Base-by-base conservation (phyloP, 2,329 filamentous ascomycete species). In the Colletotrichum somersetense region DNA sequence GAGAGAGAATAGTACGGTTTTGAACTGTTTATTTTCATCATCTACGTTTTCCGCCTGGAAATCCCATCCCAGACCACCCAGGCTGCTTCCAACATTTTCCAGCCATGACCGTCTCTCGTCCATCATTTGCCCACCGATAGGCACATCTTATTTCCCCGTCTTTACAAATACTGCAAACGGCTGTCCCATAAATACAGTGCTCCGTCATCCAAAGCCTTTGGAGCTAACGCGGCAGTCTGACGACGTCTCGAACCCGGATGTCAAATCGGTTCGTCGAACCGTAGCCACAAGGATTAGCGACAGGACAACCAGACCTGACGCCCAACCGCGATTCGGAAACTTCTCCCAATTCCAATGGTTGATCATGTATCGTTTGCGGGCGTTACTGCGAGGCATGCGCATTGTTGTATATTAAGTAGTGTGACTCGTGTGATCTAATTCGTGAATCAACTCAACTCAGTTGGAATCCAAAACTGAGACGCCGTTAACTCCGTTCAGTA, bases 401-500 rank as follows among this genome's bases (percentile, higher is more conserved):
- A 70, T 64, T 46, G 35, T 50, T 64, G 55, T 70, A 20, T 61
- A 72, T 72, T 72, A 70, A 67, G 64, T 48, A 56, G 38, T 65
- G 50, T 62, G 46, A 55, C 61, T 62, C 69, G 69, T 69, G 59
- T 40, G 58, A 44, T 69, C 53, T 72, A 64, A n/a, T 69, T 69
- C 67, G 59, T 61, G 46, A 64, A 53, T 33, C 55, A 40, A 67
- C 55, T 62, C 67, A 46, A 62, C 57, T 67, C 57, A 68, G 63
- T 61, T 64, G 67, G 57, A 50, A 46, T 63, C 59, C 30, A 70
- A 55, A 53, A 46, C 63, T 33, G 71, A 67, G 42, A 72, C 55
- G 46, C 71, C 71, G 44, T 73, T 68, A 38, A 72, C 59, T 56
- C 69, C 69, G 42, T 73, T 72, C 5, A 58, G 61, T 8, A 73